Conservation (phyloP, 2,329 filamentous ascomycete species). For the Fusarium euwallaceae region DNA sequence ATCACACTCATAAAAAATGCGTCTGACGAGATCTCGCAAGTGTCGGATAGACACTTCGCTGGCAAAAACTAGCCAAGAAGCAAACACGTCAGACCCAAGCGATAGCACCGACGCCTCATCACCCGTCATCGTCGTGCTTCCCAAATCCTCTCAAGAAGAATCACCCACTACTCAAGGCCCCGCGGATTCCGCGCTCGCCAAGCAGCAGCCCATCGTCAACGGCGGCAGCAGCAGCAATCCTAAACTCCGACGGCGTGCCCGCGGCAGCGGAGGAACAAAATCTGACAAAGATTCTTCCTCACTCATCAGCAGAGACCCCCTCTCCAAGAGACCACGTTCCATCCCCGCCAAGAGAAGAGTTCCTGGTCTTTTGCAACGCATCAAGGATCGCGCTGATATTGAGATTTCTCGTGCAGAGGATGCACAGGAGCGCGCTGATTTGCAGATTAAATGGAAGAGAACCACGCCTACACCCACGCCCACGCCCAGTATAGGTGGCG, state of each 20-base stretch:
- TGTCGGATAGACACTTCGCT: neutral
- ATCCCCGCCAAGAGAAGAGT: neutral
- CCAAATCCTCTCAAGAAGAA: neutral
- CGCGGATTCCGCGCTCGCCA: neutral
- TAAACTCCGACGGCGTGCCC: neutral
- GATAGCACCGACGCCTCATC: neutral
- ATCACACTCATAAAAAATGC: neutral
- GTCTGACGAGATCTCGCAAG: neutral
- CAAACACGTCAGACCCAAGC: neutral
- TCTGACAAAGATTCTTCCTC: neutral
- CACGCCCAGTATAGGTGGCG: neutral
- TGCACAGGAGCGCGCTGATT: slow-evolving; percentile 1
- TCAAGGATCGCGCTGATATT: neutral
- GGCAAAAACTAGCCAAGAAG: neutral
- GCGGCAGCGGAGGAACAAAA: neutral
- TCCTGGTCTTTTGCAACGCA: neutral
- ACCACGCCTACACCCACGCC: neutral
- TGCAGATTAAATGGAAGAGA: neutral
- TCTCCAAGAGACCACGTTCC: neutral
- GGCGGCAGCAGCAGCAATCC: neutral
- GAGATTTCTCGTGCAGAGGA: neutral
- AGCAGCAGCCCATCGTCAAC: neutral
- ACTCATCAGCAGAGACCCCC: neutral
- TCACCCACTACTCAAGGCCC: neutral
- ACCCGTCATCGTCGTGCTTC: neutral